phyloP scores from a whole-genome alignment of 805 yeast species.

The Debaryomyces hansenii region DNA sequence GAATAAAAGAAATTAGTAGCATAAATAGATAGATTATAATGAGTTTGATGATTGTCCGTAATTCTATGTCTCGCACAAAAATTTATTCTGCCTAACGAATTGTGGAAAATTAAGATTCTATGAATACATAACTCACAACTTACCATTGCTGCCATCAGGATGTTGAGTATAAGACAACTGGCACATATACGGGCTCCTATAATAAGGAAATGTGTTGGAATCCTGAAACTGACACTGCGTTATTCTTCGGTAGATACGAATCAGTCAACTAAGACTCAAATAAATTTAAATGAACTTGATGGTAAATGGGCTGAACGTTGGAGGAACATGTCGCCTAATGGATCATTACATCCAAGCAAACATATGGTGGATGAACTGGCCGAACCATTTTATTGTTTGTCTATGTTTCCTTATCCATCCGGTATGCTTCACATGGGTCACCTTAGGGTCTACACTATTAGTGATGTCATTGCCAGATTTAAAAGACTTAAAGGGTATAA shows the following conservation, averaged over 20 bases:
- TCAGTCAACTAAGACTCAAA: background rate
- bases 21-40: background rate
- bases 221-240: background rate
- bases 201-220: background rate
- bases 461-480: conserved; percentile 80
- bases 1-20: conserved; percentile 8
- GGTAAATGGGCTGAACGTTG: conserved; percentile 55
- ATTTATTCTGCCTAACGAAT: too few relatives aligned
- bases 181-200: background rate
- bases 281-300: conserved; percentile 36
- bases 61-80: too few relatives aligned
- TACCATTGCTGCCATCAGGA: background rate
- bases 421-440: conserved; percentile 94
- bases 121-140: too few relatives aligned
- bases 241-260: background rate
- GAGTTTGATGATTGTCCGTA: background rate
- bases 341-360: conserved; percentile 37
- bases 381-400: conserved; percentile 57
- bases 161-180: background rate
- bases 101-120: too few relatives aligned
- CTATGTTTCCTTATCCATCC: conserved; percentile 97
- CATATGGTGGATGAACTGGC: conserved; percentile 6
- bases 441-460: conserved; percentile 85
- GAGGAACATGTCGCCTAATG: conserved; percentile 35
- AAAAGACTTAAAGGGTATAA: conserved; percentile 71